Percentiles rank a stretch among this genome's conserved stretches.
phyloP scores from a whole-genome alignment of 805 yeast species.

The Debaryomyces hansenii region DNA sequence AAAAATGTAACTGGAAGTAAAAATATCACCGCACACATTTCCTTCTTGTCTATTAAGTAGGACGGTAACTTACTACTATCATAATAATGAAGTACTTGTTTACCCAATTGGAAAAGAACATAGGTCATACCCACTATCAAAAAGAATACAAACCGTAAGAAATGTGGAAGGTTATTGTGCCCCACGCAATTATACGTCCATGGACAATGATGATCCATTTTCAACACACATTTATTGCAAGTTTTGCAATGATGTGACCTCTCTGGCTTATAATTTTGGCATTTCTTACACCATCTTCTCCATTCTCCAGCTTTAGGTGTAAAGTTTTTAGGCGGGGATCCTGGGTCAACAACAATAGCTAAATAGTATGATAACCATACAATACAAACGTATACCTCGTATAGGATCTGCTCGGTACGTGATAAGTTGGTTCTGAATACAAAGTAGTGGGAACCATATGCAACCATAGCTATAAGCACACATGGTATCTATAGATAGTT shows the following conservation, averaged over 20 bases:
- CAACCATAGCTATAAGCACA: slow-evolving; percentile 54
- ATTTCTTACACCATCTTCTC: slow-evolving; percentile 73
- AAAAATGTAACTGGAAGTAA: slow-evolving; percentile 57
- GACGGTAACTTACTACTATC: slow-evolving; percentile 51
- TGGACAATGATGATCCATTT: slow-evolving; percentile 93
- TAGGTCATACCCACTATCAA: slow-evolving; percentile 52
- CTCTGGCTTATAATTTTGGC: slow-evolving; percentile 74
- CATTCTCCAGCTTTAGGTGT: slow-evolving; percentile 49
- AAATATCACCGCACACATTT: slow-evolving; percentile 55
- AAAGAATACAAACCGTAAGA: slow-evolving; percentile 73
- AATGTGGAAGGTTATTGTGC: slow-evolving; percentile 71
- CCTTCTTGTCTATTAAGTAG: slow-evolving; percentile 51
- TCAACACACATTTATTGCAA: slow-evolving; percentile 72
- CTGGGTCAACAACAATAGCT: slow-evolving; percentile 71
- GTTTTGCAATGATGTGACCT: slow-evolving; percentile 83
- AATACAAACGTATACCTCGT: slow-evolving; percentile 49
- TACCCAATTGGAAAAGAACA: slow-evolving; percentile 42
- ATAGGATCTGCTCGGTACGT: slow-evolving; percentile 40
- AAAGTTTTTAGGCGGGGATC: slow-evolving; percentile 57
- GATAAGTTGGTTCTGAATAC: slow-evolving; percentile 49
- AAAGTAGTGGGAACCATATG: slow-evolving; percentile 61
- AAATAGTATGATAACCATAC: slow-evolving; percentile 73
- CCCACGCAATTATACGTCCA: slow-evolving; percentile 96
- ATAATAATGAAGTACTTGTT: slow-evolving; percentile 47
- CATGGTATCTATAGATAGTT: slow-evolving; percentile 58